Base-by-base conservation (phyloP, 2,329 filamentous ascomycete genomes). In the Xylaria sp. region DNA sequence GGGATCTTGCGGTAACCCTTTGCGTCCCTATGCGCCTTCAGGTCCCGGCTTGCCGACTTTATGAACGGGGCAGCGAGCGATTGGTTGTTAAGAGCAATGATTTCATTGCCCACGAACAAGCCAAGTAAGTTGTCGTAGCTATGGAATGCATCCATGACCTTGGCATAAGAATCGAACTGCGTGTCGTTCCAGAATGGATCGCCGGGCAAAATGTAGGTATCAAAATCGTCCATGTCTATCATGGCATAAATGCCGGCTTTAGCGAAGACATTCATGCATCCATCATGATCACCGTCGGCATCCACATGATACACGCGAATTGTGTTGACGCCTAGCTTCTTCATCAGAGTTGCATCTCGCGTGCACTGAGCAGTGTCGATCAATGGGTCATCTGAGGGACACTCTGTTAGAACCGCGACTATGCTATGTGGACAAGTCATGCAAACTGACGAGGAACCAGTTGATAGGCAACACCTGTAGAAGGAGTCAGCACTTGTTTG, bases 241-340 rank as follows among this genome's bases (percentile, higher is more conserved):
- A 95, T 90, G 63, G 94, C 81, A 79, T 97, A 97, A 79, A 97
- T 95, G 66, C 92, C 92, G 51, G 89, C 91, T 75, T 94, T 89
- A 13, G 88, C 89, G 78, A 97, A 93, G 1, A 90, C 90, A 63
- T 85, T 85, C 93, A 97, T 97, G 83, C 94, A 97, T 23, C 86
- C 90, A 67, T 88, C 85, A 80, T 97, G 94, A 78, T 95, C 84
- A 39, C 83, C 88, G 2, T 81, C 79, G 1, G 92, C 83, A 75
- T 97, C 91, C 70, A 97, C 93, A 77, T 97, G 93, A 81, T 97
- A 97, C 67, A 96, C 92, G 66, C 94, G 92, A 76, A 97, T 94
- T 37, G 91, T 87, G 79, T 97, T 97, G 78, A 92, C 89, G 71
- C 93, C 93, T 63, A 97, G 84, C 20, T 90, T 88, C 79, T 92